phyloP scores from a whole-genome alignment of 495 filamentous ascomycete species.

The Podospora anserina region DNA sequence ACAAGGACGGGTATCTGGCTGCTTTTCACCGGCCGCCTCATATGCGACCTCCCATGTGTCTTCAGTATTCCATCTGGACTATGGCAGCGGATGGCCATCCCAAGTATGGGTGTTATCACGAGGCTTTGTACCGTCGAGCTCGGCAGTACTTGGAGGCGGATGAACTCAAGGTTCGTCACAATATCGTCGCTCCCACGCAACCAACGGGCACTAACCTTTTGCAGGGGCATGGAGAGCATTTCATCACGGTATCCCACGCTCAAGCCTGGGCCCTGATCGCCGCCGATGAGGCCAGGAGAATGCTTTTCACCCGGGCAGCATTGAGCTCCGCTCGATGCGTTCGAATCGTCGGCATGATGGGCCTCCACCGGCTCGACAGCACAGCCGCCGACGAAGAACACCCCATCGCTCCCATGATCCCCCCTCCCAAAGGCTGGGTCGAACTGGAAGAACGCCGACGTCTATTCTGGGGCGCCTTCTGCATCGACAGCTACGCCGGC shows the following conservation, averaged over 20 bases:
- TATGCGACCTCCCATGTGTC: conserved; percentile 47
- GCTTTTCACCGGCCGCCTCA: conserved; percentile 43
- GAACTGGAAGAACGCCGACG: conserved; percentile 53
- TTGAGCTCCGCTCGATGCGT: conserved; percentile 44
- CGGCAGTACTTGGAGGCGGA: conserved; percentile 50
- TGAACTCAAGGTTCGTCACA: conserved; percentile 42
- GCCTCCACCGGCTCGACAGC: conserved; percentile 46
- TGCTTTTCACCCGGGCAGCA: conserved; percentile 44
- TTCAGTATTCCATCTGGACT: conserved; percentile 51
- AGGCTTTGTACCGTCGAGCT: conserved; percentile 45
- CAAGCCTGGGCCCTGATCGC: conserved; percentile 47
- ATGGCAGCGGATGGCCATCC: conserved; percentile 37
- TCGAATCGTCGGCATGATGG: conserved; percentile 46
- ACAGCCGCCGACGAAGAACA: conserved; percentile 29
- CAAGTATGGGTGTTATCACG: conserved; percentile 40
- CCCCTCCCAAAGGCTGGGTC: conserved; percentile 41
- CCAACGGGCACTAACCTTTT: conserved; percentile 4
- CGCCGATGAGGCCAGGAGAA: conserved; percentile 41
- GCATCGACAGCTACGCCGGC: conserved; percentile 47
- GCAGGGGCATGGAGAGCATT: conserved; percentile 44
- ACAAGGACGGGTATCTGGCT: conserved; percentile 39
- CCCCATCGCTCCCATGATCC: conserved; percentile 36
- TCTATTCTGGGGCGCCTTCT: conserved; percentile 52
- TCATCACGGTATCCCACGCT: conserved; percentile 45
- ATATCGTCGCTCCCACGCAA: not conserved